Conservation (phyloP, 768 basidiomycete genomes). For the Mrakia gelida region DNA sequence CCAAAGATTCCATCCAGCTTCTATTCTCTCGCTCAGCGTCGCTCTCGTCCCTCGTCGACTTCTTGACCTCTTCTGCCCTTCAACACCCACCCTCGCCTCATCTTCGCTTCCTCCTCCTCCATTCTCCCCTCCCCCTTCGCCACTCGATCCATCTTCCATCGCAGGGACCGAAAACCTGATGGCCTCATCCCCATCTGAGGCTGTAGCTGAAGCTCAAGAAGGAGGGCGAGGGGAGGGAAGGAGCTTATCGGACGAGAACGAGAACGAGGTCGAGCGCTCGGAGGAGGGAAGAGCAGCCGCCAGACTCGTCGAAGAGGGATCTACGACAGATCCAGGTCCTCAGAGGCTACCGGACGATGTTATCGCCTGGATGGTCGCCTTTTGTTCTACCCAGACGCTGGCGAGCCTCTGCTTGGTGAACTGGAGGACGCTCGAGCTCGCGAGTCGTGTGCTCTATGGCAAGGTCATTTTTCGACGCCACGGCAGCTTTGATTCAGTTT, state of each 20-base stretch:
- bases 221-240: no score
- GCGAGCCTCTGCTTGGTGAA: not conserved
- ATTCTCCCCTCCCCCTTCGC: not conserved
- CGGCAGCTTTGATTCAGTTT: not conserved
- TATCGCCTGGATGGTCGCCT: not conserved
- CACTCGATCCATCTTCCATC: not conserved
- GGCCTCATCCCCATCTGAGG: not conserved
- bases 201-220: no score
- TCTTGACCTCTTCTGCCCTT: not conserved
- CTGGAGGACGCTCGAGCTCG: not conserved
- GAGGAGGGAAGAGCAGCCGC: no score
- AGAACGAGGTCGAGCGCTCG: no score
- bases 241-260: no score
- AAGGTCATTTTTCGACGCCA: not conserved
- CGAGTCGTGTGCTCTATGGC: not conserved
- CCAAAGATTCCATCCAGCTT: no score
- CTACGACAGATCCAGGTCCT: not conserved
- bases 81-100: not conserved
- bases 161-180: not conserved
- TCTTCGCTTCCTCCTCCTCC: not conserved
- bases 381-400: not conserved
- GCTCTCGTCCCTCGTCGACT: no score
- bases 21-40: no score
- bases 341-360: slow-evolving; percentile 1
- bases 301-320: no score